A percentile compares a stretch with the other conserved stretches of the same genome.
Evolutionary conservation across 768 basidiomycete species (phyloP).

Genomic region (Plicaturopsis crispa): DNA sequence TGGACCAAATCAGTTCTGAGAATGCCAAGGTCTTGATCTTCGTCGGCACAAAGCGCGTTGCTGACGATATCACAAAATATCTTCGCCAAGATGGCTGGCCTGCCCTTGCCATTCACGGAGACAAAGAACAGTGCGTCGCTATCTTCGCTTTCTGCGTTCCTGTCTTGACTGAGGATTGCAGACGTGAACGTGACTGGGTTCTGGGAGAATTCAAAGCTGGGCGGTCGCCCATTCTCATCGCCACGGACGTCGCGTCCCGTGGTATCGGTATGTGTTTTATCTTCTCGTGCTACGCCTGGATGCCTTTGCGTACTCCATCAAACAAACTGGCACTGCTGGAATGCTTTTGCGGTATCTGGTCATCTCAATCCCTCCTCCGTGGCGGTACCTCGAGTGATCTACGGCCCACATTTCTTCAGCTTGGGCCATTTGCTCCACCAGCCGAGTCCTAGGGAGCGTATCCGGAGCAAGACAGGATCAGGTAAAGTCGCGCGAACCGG

Average conservation of each 20-base stretch:
- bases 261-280: conserved; percentile 89
- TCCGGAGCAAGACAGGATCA: conserved; percentile 27
- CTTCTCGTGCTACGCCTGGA: conserved; percentile 24
- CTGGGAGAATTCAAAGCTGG: conserved; percentile 97
- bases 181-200: conserved; percentile 99
- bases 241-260: conserved; percentile 99
- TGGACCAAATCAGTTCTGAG: conserved; percentile 93
- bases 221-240: conserved; percentile 94
- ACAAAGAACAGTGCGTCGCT: conserved; percentile 87
- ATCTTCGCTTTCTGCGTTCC: neutral
- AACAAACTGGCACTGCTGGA: too few species aligned
- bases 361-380: conserved; percentile 13
- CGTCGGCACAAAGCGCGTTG: conserved; percentile 94
- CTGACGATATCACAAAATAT: conserved; percentile 98
- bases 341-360: too few species aligned
- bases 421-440: conserved; percentile 19
- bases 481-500: conserved; percentile 22
- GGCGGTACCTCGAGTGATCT: conserved; percentile 18
- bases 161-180: too few species aligned
- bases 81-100: conserved; percentile 99
- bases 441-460: conserved; percentile 27
- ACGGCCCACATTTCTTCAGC: conserved; percentile 13
- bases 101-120: conserved; percentile 98
- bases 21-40: conserved; percentile 99
- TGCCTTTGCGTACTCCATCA: too few species aligned